These are phyloP conservation scores for Candida maris DNA, from an alignment of 805 yeast genomes.

Conservation along the genomic window DNA sequence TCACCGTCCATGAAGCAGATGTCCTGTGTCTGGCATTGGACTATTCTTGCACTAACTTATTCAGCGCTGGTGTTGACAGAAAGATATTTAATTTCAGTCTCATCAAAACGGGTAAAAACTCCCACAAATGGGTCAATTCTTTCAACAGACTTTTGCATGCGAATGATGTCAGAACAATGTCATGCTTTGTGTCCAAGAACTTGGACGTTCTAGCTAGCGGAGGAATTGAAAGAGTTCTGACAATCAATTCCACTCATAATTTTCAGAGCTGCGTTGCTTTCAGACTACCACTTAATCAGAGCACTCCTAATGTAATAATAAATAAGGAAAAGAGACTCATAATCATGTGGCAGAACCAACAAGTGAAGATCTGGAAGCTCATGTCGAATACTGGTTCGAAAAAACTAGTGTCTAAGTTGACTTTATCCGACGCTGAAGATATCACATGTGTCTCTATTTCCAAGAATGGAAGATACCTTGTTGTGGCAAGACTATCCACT, in stretches of 20 bases:
- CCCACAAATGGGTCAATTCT: conserved; percentile 68
- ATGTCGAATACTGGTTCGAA: conserved; percentile 33
- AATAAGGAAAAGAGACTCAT: conserved; percentile 49
- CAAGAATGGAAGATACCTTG: conserved; percentile 59
- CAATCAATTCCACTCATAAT: conserved; percentile 58
- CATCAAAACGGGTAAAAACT: conserved; percentile 36
- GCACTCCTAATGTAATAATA: conserved; percentile 29
- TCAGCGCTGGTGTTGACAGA: conserved; percentile 91
- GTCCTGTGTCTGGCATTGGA: conserved; percentile 69
- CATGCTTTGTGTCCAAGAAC: conserved; percentile 64
- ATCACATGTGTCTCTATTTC: conserved; percentile 67
- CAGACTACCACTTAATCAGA: conserved; percentile 53
- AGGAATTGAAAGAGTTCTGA: conserved; percentile 73
- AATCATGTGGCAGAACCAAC: conserved; percentile 78
- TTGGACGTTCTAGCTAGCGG: conserved; percentile 72
- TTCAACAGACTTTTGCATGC: conserved; percentile 79
- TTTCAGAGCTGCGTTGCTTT: conserved; percentile 71
- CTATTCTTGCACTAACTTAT: conserved; percentile 56
- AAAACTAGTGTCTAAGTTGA: conserved; percentile 61
- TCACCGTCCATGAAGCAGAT: conserved; percentile 87
- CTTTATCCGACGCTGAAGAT: conserved; percentile 73
- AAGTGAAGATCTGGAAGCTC: conserved; percentile 76
- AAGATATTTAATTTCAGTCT: conserved; percentile 72
- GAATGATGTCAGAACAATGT: conserved; percentile 78
- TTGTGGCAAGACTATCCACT: conserved; percentile 65